A percentile compares a stretch with the other conserved stretches of the same genome.
phyloP scores from a whole-genome alignment of 2,329 filamentous ascomycete species.

The Cladosporium sp. region DNA sequence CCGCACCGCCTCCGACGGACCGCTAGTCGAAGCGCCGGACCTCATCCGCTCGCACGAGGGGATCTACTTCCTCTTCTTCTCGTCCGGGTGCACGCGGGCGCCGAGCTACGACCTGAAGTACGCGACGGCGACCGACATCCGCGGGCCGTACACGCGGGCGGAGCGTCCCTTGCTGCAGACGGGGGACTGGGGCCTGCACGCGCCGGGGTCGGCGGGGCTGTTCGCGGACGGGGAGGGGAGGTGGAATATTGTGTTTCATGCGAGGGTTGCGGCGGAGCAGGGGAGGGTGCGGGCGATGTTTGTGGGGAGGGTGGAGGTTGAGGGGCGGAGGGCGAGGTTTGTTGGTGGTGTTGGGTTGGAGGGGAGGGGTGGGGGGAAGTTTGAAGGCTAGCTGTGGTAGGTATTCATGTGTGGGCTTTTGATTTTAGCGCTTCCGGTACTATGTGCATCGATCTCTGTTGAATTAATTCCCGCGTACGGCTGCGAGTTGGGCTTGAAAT shows the following conservation, averaged over 20 bases:
- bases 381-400: too few species aligned
- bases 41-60: slow-evolving; percentile 24
- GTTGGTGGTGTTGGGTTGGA: slow-evolving; percentile 1
- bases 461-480: too few species aligned
- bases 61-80: slow-evolving; percentile 33
- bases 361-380: neutral
- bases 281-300: slow-evolving; percentile 30
- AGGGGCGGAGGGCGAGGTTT: slow-evolving; percentile 19
- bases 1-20: slow-evolving; percentile 25
- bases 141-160: slow-evolving; percentile 28
- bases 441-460: too few species aligned
- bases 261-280: slow-evolving; percentile 20
- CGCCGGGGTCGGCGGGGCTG: slow-evolving; percentile 28
- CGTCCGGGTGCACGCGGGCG: slow-evolving; percentile 28
- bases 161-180: slow-evolving; percentile 22
- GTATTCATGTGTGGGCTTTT: too few species aligned
- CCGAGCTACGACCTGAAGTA: slow-evolving; percentile 30
- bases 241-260: slow-evolving; percentile 29
- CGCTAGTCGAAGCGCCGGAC: slow-evolving; percentile 31
- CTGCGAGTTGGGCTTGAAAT: too few species aligned
- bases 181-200: slow-evolving; percentile 25
- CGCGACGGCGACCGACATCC: slow-evolving; percentile 23
- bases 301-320: slow-evolving; percentile 23
- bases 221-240: slow-evolving; percentile 17
- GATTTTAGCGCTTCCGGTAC: too few species aligned